Conservation (phyloP, 139 green algal genomes). For the Volvox africanus region DNA sequence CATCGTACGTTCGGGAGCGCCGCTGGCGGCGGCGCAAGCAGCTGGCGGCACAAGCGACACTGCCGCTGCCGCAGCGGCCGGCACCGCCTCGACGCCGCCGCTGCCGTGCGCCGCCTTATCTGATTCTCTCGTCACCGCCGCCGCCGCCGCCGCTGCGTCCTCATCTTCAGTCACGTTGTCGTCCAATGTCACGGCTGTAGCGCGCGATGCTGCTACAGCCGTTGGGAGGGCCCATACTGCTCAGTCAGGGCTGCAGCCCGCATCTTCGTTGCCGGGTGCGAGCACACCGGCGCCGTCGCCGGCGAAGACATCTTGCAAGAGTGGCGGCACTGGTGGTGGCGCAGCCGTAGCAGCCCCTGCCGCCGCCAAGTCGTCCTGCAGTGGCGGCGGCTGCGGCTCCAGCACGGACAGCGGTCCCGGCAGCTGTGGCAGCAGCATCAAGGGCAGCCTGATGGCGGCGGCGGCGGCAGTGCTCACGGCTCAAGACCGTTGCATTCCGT, state of each 20-base stretch:
- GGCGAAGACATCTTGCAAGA: not conserved
- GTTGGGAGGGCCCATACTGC: too few relatives aligned
- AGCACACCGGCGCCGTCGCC: too few relatives aligned
- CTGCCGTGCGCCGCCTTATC: not conserved
- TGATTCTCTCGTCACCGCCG: not conserved
- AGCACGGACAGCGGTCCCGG: not conserved
- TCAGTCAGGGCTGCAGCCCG: too few relatives aligned
- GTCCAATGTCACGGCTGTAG: not conserved
- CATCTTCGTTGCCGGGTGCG: too few relatives aligned
- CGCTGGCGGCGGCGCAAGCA: not conserved
- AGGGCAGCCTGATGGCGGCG: conserved; percentile 35
- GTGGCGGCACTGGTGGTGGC: not conserved
- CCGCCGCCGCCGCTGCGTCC: not conserved
- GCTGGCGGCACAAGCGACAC: not conserved
- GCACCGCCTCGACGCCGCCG: not conserved
- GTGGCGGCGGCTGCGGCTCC: not conserved
- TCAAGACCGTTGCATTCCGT: conserved; percentile 59
- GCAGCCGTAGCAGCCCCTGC: too few relatives aligned
- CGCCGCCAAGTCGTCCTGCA: not conserved
- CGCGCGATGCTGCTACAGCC: too few relatives aligned
- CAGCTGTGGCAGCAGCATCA: conserved; percentile 11
- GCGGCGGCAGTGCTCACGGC: conserved; percentile 6
- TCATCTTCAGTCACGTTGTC: not conserved
- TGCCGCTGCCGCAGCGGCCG: not conserved
- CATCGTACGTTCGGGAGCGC: conserved; percentile 32